Percentiles rank a stretch among this genome's conserved stretches.
Evolutionary conservation across 257 asterid species (phyloP).

Genomic region (Fraxinus pennsylvanica): DNA sequence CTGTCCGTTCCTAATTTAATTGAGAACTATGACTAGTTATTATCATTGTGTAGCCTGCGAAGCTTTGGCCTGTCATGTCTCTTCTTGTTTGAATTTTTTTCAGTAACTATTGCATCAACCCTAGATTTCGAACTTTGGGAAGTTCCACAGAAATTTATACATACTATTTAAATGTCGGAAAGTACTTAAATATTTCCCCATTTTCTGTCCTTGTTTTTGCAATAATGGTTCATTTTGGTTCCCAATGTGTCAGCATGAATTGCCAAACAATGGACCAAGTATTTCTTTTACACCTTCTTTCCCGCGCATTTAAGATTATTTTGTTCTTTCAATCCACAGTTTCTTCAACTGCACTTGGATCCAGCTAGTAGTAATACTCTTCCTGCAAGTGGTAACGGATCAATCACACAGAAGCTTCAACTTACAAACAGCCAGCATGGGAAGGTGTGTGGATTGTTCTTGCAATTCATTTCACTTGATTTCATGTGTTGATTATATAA

Average conservation of each 20-base stretch:
- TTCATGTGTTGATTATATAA: not conserved
- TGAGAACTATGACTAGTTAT: not conserved
- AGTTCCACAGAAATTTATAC: not conserved
- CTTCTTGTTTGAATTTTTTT: not conserved
- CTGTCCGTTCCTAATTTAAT: not conserved
- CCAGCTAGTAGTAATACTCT: slow-evolving; percentile 86
- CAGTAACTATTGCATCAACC: not conserved
- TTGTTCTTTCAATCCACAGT: slow-evolving; percentile 50
- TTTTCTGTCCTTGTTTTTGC: not conserved
- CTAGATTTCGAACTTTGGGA: not conserved
- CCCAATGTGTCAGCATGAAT: slow-evolving; percentile 2
- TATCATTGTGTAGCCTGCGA: not conserved
- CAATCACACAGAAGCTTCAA: slow-evolving; percentile 70
- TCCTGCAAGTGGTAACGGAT: slow-evolving; percentile 69
- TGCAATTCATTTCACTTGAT: slow-evolving; percentile 1
- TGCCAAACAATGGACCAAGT: slow-evolving; percentile 3
- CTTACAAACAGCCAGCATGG: slow-evolving; percentile 91
- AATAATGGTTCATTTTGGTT: slow-evolving; percentile 1
- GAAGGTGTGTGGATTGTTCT: slow-evolving; percentile 53
- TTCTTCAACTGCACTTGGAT: slow-evolving; percentile 95
- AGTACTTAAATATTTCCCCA: not conserved
- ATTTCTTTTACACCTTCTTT: not conserved
- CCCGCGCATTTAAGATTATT: slow-evolving; percentile 2
- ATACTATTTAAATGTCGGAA: not conserved
- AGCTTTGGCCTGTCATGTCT: not conserved